Conservation (phyloP, 306 rosid species). For the Medicago ruthenica region DNA sequence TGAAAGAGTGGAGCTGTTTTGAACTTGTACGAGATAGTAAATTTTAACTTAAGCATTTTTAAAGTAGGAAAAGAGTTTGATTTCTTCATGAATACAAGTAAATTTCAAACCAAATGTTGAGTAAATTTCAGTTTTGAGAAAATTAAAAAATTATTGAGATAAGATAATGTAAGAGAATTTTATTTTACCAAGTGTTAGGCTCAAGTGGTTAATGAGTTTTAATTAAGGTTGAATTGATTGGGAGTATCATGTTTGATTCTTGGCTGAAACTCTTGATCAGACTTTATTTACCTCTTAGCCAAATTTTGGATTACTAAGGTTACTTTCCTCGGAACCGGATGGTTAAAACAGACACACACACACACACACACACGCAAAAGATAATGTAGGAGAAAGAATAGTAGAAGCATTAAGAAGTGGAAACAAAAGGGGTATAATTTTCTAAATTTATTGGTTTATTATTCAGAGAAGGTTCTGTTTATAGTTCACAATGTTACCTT, state of each 20-base stretch:
- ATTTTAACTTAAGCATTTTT: not conserved
- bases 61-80: constrained; percentile 2
- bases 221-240: not conserved
- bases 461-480: not conserved
- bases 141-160: not conserved
- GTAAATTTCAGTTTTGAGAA: not conserved
- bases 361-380: not conserved
- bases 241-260: not conserved
- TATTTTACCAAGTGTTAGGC: not conserved
- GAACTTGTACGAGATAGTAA: not conserved
- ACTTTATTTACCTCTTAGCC: not conserved
- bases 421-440: not conserved
- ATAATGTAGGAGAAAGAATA: not conserved
- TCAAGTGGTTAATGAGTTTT: not conserved
- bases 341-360: not conserved
- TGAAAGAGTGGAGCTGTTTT: constrained; percentile 5
- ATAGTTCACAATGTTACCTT: not conserved
- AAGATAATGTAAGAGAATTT: not conserved
- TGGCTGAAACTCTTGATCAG: not conserved
- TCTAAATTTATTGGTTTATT: not conserved
- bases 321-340: not conserved
- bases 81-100: not conserved
- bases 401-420: not conserved
- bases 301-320: not conserved
- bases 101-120: not conserved